Evolutionary conservation across 352 stramenopile species (phyloP), one percentile per base, ranked within the genome.

Genomic region (Blastocystis sp.): DNA sequence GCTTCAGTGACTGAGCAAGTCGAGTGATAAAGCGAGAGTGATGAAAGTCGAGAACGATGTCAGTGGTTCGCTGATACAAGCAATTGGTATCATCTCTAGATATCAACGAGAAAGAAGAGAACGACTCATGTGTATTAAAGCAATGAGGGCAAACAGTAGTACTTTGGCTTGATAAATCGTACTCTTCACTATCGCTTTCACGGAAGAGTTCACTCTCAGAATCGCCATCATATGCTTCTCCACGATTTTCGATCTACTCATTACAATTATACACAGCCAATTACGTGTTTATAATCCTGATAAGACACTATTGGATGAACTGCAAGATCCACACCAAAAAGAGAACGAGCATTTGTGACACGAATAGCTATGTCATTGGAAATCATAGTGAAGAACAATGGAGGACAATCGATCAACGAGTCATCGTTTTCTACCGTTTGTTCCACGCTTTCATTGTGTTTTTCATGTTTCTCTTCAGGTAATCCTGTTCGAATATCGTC

Each of bases 311-410:
- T 37, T 11, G 73, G 30, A 4, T 66, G 37, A 18, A 34, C 6
- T 2, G n/a, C 45, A 7, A 85, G 53, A 45, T 85, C 55, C 13
- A 85, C 39, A 8, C 73, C 73, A 43, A 54, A 41, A 6, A 85
- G 53, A 26, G 68, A 24, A 13, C n/a, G 73, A 34, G 50, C n/a
- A 45, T 85, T 85, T 4, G 47, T 68, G 9, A 85, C 73, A 24
- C 43, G 55, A 26, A 85, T 68, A 16, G 53, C 26, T 20, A 66
- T 37, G 53, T 62, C 73, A 45, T 85, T 85, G n/a, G 43, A 69
- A 68, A 73, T 9, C 4, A 85, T 34, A 3, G 45, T 34, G 73
- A 66, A 65, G 50, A 85, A 85, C 13, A 85, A 50, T 30, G n/a
- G 41, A 13, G 73, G 73, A 5, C 30, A 24, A n/a, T 85, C 73